Evolutionary conservation across 2,329 filamentous ascomycete genomes (phyloP).

Genomic region (Fusarium sulawesiense): DNA sequence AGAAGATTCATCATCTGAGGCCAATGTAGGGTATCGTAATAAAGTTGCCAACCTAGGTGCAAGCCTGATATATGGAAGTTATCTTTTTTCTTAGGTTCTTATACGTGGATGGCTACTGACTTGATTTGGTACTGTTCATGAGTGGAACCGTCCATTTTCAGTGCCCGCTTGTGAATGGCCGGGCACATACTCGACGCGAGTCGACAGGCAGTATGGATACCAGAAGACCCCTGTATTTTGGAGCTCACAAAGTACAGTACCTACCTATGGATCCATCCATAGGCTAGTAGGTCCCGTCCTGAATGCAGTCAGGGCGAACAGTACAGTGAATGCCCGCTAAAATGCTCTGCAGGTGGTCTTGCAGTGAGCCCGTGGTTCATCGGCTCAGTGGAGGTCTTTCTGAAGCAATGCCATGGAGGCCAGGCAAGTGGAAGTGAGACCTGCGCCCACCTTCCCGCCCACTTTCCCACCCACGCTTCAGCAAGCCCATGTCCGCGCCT

Average conservation of each 20-base stretch:
- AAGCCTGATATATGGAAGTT: not conserved
- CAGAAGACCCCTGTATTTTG: slow-evolving; percentile 23
- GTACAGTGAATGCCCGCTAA: slow-evolving; percentile 4
- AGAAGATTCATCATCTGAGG: not conserved
- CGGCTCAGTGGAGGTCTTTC: slow-evolving; percentile 7
- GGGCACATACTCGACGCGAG: not conserved
- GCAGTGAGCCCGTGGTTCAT: slow-evolving; percentile 19
- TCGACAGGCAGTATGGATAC: not conserved
- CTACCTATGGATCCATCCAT: too few relatives aligned
- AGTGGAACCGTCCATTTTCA: slow-evolving; percentile 10
- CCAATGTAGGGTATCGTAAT: not conserved
- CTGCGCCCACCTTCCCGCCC: slow-evolving; percentile 39
- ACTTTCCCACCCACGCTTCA: slow-evolving; percentile 31
- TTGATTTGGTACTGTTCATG: not conserved
- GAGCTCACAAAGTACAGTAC: not conserved
- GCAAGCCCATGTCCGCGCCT: slow-evolving; percentile 19
- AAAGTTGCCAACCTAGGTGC: not conserved
- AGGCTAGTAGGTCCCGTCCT: slow-evolving; percentile 3
- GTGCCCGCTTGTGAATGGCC: not conserved
- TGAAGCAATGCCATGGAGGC: slow-evolving; percentile 7
- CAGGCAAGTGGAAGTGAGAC: slow-evolving; percentile 28
- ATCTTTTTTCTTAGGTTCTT: not conserved
- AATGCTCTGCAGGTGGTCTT: slow-evolving; percentile 22
- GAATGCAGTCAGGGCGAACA: not conserved
- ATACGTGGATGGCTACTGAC: not conserved